Conservation (phyloP, 2,329 filamentous ascomycete genomes). For the Fusarium sp. region DNA sequence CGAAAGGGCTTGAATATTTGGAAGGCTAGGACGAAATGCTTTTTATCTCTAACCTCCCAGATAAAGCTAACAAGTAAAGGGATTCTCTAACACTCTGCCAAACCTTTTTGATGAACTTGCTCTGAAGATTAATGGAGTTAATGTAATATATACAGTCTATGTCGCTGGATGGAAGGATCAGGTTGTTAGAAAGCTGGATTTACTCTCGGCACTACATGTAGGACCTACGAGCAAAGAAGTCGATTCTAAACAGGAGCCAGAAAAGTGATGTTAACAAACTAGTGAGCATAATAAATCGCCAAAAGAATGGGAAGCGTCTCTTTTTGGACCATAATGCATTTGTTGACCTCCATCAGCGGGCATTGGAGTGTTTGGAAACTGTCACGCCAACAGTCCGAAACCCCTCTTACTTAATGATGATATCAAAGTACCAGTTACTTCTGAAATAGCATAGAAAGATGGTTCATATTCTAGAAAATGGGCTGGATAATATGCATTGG, state of each 20-base stretch:
- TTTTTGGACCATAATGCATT: background rate
- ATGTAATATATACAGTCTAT: background rate
- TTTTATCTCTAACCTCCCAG: background rate
- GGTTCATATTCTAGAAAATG: fast-evolving
- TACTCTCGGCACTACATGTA: background rate
- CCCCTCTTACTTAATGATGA: no score
- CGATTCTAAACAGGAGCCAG: background rate
- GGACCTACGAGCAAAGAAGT: background rate
- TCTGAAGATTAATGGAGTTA: no score
- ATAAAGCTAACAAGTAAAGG: background rate
- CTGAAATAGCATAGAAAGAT: background rate
- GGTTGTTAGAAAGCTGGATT: background rate
- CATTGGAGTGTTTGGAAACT: background rate
- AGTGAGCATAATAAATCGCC: no score
- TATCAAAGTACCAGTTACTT: background rate
- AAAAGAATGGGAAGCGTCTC: fast-evolving
- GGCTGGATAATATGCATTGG: background rate
- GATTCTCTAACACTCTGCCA: background rate
- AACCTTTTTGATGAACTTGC: no score
- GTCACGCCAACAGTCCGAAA: background rate
- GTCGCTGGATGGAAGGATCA: background rate
- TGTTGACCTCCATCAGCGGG: fast-evolving
- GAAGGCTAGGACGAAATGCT: background rate
- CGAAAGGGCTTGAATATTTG: fast-evolving
- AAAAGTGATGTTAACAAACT: fast-evolving